Base-by-base conservation (phyloP, 2,329 filamentous ascomycete species). In the Colletotrichum chrysophilum region DNA sequence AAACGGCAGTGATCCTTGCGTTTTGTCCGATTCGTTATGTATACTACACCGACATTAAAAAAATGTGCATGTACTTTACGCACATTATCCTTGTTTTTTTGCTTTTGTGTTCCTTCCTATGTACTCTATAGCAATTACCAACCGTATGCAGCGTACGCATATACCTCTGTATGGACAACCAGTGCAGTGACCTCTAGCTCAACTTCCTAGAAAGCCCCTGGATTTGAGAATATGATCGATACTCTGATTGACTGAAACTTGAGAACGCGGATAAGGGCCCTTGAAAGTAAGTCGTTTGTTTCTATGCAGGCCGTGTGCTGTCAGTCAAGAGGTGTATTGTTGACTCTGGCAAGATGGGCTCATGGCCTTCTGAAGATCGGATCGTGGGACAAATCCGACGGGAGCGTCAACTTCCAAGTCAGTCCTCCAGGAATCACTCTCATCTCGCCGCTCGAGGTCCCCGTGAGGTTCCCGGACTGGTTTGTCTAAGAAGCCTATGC, bases 351-450 rank as follows among this genome's bases (percentile, higher is more conserved):
- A 52, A 52, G 43, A 52, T 52, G 43, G n/a, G 43, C n/a, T 21
- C 43, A 52, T 21, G 0, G n/a, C 0, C 43, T 21, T 21, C 10
- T 18, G 43, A 52, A 21, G 43, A 3, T 0, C 0, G n/a, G 43
- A 48, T 21, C 43, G n/a, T 9, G 43, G n/a, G 43, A n/a, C 0
- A n/a, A 48, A 13, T 21, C 6, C 10, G 43, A 48, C 5, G n/a
- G 10, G n/a, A 3, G n/a, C 43, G n/a, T 48, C 43, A 13, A 13
- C n/a, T 52, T 7, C 6, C 6, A 21, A 13, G 16, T 52, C 43
- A 21, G 5, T 52, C 6, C 8, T 52, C 4, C 10, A 21, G 43
- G 8, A n/a, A 13, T 7, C n/a, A 21, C 10, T 52, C 43, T 52
- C 43, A 52, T 10, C 43, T 52, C 43, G 43, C n/a, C 43, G 18